phyloP scores from a whole-genome alignment of 176 grass and related monocot species.

The Oryza nivara region DNA sequence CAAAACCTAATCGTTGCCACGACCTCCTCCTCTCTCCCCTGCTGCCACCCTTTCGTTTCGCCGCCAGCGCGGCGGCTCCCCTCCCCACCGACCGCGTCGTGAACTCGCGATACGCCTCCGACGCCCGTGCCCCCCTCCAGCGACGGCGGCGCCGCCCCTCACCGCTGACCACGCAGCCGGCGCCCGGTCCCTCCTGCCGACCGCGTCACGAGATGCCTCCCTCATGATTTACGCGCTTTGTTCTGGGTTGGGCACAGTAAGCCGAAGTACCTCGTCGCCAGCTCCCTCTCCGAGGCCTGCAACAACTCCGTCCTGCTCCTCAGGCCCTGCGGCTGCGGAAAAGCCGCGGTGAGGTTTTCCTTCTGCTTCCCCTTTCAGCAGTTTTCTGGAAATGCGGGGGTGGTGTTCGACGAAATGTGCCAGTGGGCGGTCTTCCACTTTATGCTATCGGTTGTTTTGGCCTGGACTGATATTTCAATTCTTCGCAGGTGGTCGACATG shows the following conservation, averaged over 20 bases:
- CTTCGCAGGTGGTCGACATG: conserved; percentile 69
- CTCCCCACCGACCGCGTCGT: too few relatives aligned
- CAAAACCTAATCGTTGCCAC: too few relatives aligned
- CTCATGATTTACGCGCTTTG: not conserved
- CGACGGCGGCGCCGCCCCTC: too few relatives aligned
- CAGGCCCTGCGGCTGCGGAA: conserved; percentile 51
- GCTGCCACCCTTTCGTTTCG: too few relatives aligned
- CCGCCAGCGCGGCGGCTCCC: too few relatives aligned
- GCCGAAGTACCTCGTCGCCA: conserved; percentile 74
- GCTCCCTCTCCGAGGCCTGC: conserved; percentile 76
- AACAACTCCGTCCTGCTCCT: conserved; percentile 84
- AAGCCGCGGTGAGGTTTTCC: conserved; percentile 28
- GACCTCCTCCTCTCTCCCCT: too few relatives aligned
- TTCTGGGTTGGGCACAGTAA: conserved; percentile 51
- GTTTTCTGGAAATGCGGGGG: not conserved
- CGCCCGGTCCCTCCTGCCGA: too few relatives aligned
- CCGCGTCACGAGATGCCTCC: too few relatives aligned
- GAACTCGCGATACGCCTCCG: too few relatives aligned
- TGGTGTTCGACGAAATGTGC: conserved; percentile 32
- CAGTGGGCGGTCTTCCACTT: not conserved
- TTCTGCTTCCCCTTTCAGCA: not conserved
- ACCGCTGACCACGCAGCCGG: too few relatives aligned
- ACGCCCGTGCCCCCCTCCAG: too few relatives aligned
- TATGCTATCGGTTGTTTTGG: not conserved
- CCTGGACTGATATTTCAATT: not conserved